phyloP scores from a whole-genome alignment of 306 rosid species.

The Parietaria judaica region DNA sequence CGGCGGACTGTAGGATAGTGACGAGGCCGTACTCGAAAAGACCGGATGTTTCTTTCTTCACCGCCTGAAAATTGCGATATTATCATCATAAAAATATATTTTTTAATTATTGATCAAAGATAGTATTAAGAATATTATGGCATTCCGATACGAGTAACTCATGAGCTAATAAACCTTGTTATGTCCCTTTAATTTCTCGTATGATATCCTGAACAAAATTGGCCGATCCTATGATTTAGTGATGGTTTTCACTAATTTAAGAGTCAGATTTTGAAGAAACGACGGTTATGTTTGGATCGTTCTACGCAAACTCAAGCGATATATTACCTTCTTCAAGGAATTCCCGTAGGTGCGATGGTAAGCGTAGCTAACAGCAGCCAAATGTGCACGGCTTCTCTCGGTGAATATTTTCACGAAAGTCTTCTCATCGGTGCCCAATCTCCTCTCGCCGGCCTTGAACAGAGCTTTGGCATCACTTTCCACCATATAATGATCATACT shows the following conservation, averaged over 20 bases:
- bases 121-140: no score
- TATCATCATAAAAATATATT: no score
- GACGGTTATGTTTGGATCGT: not conserved
- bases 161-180: no score
- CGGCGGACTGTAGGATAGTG: slow-evolving; percentile 52
- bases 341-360: slow-evolving; percentile 41
- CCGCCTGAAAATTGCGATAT: slow-evolving; percentile 35
- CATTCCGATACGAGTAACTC: no score
- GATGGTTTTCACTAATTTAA: no score
- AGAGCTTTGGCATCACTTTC: slow-evolving; percentile 29
- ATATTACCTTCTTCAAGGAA: slow-evolving; percentile 51
- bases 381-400: slow-evolving; percentile 60
- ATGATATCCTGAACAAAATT: no score
- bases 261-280: no score
- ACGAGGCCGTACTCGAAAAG: slow-evolving; percentile 46
- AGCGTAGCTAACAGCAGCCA: slow-evolving; percentile 41
- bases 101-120: no score
- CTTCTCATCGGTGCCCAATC: slow-evolving; percentile 29
- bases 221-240: no score
- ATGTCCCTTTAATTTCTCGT: no score
- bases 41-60: slow-evolving; percentile 68
- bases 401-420: slow-evolving; percentile 46
- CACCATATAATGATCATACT: slow-evolving; percentile 38
- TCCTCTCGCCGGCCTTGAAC: slow-evolving; percentile 34
- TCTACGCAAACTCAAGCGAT: not conserved